Evolutionary conservation across 495 filamentous ascomycete genomes (phyloP).

Genomic region (Patellaria atrata): DNA sequence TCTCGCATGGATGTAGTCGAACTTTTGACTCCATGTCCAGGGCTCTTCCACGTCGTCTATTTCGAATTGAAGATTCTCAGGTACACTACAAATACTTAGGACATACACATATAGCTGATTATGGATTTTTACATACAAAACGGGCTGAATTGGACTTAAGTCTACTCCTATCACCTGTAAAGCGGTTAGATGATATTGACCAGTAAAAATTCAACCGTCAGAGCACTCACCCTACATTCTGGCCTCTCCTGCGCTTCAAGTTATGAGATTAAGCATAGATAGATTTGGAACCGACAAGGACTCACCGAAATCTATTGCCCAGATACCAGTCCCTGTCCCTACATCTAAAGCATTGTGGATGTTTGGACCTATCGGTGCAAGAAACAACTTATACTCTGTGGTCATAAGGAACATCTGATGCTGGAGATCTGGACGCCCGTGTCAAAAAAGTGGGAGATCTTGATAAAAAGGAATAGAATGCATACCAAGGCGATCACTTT

Average conservation of each 20-base stretch:
- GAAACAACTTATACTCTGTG: constrained; percentile 7
- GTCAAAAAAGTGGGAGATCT: background rate
- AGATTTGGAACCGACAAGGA: no score
- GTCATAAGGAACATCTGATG: constrained; percentile 16
- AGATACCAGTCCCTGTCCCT: constrained; percentile 17
- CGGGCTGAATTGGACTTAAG: constrained; percentile 14
- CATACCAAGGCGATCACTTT: no score
- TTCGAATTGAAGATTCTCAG: constrained; percentile 16
- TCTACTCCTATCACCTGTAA: constrained; percentile 15
- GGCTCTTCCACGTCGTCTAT: constrained; percentile 15
- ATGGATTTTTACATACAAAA: no score
- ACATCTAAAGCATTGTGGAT: constrained; percentile 13
- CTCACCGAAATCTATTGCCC: constrained; percentile 18
- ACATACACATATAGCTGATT: no score
- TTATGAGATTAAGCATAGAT: no score
- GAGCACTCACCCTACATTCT: no score
- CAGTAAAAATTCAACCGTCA: constrained; percentile 1
- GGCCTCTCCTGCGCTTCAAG: no score
- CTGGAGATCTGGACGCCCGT: no score
- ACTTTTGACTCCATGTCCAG: constrained; percentile 12
- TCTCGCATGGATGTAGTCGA: constrained; percentile 13
- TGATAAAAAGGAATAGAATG: background rate
- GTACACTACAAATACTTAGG: no score
- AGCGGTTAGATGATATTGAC: background rate
- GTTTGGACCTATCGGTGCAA: constrained; percentile 5